Evolutionary conservation across 2,329 filamentous ascomycete genomes (phyloP).

Genomic region (Penicillium aurantiogriseum): DNA sequence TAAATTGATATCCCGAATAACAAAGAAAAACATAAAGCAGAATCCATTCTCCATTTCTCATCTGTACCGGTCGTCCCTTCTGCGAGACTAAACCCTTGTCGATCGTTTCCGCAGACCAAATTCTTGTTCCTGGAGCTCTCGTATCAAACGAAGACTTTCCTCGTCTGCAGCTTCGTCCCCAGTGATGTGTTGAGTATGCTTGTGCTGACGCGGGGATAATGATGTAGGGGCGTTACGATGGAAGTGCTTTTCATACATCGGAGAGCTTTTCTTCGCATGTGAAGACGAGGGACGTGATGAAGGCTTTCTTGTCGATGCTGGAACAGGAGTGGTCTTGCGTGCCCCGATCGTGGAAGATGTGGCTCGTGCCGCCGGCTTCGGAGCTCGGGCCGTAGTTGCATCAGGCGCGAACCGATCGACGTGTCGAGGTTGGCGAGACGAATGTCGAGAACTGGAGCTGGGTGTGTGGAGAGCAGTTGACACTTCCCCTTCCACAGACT

Average conservation of each 20-base stretch:
- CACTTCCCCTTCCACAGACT: slow-evolving; percentile 32
- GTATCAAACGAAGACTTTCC: slow-evolving; percentile 46
- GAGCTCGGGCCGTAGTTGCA: slow-evolving; percentile 22
- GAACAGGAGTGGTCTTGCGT: slow-evolving; percentile 31
- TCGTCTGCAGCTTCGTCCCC: slow-evolving; percentile 39
- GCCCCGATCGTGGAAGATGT: slow-evolving; percentile 17
- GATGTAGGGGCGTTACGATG: slow-evolving; percentile 26
- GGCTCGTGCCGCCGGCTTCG: slow-evolving; percentile 25
- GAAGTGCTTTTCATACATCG: slow-evolving; percentile 40
- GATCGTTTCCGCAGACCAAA: slow-evolving; percentile 43
- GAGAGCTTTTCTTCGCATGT: slow-evolving; percentile 40
- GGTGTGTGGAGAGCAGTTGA: slow-evolving; percentile 35
- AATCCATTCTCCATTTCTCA: slow-evolving; percentile 4
- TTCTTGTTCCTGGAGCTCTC: slow-evolving; percentile 47
- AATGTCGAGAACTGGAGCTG: slow-evolving; percentile 44
- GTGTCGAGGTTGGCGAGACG: slow-evolving; percentile 45
- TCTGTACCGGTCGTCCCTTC: background rate
- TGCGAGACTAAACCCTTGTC: slow-evolving; percentile 16
- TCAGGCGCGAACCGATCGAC: slow-evolving; percentile 43
- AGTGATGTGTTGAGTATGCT: slow-evolving; percentile 28
- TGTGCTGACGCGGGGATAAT: slow-evolving; percentile 29
- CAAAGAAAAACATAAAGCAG: slow-evolving; percentile 13
- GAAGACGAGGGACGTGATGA: slow-evolving; percentile 40
- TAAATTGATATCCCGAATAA: slow-evolving; percentile 20
- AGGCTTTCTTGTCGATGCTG: slow-evolving; percentile 32